Conservation (phyloP, 2,329 filamentous ascomycete genomes). For the Parastagonospora avenae region DNA sequence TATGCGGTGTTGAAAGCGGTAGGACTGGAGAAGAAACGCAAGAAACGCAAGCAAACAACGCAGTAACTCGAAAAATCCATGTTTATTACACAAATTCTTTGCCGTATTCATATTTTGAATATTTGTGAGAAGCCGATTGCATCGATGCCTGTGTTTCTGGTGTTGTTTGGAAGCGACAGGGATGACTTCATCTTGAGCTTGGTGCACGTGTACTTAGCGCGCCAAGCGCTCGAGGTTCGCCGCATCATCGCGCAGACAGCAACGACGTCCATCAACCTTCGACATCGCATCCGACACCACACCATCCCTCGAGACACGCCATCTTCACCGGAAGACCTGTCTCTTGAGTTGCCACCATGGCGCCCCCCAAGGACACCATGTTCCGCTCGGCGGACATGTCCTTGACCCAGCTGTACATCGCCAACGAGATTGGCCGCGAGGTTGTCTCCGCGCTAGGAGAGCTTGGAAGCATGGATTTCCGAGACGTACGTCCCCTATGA, state of each 20-base stretch:
- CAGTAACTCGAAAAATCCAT: not conserved
- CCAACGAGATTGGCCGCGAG: conserved; percentile 97
- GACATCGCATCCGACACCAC: conserved; percentile 27
- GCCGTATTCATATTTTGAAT: too few relatives aligned
- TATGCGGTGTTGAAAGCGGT: conserved; percentile 68
- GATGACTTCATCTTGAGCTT: too few relatives aligned
- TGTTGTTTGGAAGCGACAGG: too few relatives aligned
- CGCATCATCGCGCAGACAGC: conserved; percentile 28
- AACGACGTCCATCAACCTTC: conserved; percentile 37
- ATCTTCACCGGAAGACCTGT: conserved; percentile 24
- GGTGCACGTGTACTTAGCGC: conserved; percentile 5
- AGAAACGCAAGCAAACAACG: not conserved
- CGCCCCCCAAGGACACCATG: conserved; percentile 79
- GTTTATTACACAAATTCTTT: too few relatives aligned
- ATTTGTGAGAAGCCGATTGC: too few relatives aligned
- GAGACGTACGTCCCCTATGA: conserved; percentile 74
- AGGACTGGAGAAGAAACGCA: conserved; percentile 14
- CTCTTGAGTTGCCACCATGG: conserved; percentile 57
- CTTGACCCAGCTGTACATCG: conserved; percentile 99
- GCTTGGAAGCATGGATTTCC: conserved; percentile 93
- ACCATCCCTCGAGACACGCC: conserved; percentile 32
- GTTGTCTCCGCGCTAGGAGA: conserved; percentile 96
- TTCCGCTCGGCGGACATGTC: conserved; percentile 99
- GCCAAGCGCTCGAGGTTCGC: not conserved
- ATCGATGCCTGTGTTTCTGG: too few relatives aligned